Evolutionary conservation across 2,329 filamentous ascomycete genomes (phyloP), one percentile per base, ranked within the genome.

Genomic region (Xylaria sp.): DNA sequence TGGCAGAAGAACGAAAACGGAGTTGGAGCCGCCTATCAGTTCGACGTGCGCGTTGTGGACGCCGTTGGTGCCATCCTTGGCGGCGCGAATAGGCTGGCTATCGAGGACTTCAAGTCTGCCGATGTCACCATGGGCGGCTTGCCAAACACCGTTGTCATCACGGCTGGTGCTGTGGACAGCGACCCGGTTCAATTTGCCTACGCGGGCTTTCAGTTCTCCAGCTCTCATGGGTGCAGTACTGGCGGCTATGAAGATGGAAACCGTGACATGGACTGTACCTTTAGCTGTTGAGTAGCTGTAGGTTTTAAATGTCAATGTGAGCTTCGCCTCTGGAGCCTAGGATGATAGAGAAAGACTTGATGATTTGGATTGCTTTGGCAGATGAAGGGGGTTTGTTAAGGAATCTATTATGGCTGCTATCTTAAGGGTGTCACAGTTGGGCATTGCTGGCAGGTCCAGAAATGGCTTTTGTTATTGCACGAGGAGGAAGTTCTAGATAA

Each of bases 1-100:
- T 64, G 42, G 39, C 30, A 57, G 45, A 64, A 58, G 61, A 50
- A 58, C 21, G 30, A 57, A 14, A 50, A 64, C 30, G 53, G 30
- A n/a, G 61, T 51, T 24, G 53, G 54, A 39, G 24, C 2, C 32
- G 42, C 21, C 6, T 64, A 64, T 14, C 17, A 58, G 9, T 58
- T 39, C 32, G 61, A 64, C 30, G 53, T 64, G 4, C 1, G 3
- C 6, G n/a, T 64, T 11, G 36, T 17, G 8, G 61, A 64, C 32
- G 54, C 53, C 14, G 39, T 57, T 32, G 7, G 24, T 0, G 32
- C 17, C 4, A 7, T 9, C 2, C 6, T 61, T 6, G 47, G 47
- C n/a, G 58, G 47, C 11, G 11, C 14, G 14, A 53, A 14, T 7
- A 17, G 47, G 1, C 19, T 51, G 19, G 11, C 47, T 4, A 42